phyloP scores from a whole-genome alignment of 352 stramenopile species.

The Globisporangium megalacanthum region DNA sequence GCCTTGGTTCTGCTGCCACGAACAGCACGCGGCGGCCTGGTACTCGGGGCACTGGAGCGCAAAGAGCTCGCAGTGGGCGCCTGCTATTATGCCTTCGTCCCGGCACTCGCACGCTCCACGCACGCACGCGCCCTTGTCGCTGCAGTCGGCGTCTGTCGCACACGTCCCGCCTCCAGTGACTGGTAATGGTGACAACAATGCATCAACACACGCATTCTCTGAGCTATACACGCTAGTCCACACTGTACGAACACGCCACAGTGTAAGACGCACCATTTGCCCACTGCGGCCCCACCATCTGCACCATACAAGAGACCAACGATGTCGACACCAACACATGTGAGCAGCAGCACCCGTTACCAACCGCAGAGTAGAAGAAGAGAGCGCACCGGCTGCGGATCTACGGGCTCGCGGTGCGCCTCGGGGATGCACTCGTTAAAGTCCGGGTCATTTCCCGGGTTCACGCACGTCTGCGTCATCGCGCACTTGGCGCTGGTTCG shows the following conservation, averaged over 20 bases:
- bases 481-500: conserved; percentile 32
- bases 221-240: background rate
- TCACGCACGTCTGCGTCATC: conserved; percentile 80
- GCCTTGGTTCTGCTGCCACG: conserved; percentile 88
- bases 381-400: conserved; percentile 28
- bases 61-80: conserved; percentile 65
- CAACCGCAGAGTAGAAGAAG: background rate
- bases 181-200: conserved; percentile 4
- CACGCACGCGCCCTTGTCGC: conserved; percentile 46
- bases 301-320: conserved; percentile 1
- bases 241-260: background rate
- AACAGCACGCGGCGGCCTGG: conserved; percentile 70
- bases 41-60: conserved; percentile 86
- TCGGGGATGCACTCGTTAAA: conserved; percentile 71
- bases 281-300: conserved; percentile 38
- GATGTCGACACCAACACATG: background rate
- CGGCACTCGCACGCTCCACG: conserved; percentile 41
- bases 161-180: conserved; percentile 70
- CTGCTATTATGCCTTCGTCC: conserved; percentile 60
- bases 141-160: conserved; percentile 45
- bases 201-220: background rate
- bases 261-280: conserved; percentile 23
- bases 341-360: background rate
- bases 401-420: conserved; percentile 30
- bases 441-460: conserved; percentile 62